These are phyloP conservation scores for Stentor coeruleus DNA, from an alignment of 73 alveolate species.

Conservation along the genomic window DNA sequence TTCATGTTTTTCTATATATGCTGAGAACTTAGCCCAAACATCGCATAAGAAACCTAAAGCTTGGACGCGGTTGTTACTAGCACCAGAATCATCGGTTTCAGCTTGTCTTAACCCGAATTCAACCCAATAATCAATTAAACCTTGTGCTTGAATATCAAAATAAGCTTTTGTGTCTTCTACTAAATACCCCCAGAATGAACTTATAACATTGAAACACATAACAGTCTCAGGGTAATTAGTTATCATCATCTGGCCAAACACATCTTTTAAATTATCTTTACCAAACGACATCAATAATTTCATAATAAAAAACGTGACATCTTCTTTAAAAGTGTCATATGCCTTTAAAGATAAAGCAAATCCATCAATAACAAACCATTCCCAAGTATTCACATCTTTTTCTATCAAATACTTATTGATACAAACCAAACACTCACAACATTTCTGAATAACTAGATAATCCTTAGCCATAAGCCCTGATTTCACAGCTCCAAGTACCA, in stretches of 20 bases:
- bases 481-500: background rate
- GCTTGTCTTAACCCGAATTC: slow-evolving; percentile 54
- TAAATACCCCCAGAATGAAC: background rate
- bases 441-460: slow-evolving; percentile 36
- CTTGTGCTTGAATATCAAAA: slow-evolving; percentile 29
- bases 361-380: slow-evolving; percentile 56
- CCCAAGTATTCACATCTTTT: slow-evolving; percentile 60
- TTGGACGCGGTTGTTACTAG: background rate
- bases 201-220: no score
- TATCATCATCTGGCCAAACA: background rate
- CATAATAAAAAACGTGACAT: slow-evolving; percentile 21
- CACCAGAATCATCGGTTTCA: slow-evolving; percentile 61
- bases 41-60: slow-evolving; percentile 66
- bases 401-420: slow-evolving; percentile 49
- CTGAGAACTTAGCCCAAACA: slow-evolving; percentile 63
- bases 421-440: slow-evolving; percentile 50
- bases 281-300: background rate
- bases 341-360: slow-evolving; percentile 48
- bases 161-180: background rate
- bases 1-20: slow-evolving; percentile 48
- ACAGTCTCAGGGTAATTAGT: no score
- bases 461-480: background rate
- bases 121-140: slow-evolving; percentile 65
- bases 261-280: background rate
- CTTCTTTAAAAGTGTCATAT: slow-evolving; percentile 49